A percentile compares a stretch with the other conserved stretches of the same genome.
phyloP scores from a whole-genome alignment of 495 filamentous ascomycete species.

The Lasiosphaeriaceae sp. region DNA sequence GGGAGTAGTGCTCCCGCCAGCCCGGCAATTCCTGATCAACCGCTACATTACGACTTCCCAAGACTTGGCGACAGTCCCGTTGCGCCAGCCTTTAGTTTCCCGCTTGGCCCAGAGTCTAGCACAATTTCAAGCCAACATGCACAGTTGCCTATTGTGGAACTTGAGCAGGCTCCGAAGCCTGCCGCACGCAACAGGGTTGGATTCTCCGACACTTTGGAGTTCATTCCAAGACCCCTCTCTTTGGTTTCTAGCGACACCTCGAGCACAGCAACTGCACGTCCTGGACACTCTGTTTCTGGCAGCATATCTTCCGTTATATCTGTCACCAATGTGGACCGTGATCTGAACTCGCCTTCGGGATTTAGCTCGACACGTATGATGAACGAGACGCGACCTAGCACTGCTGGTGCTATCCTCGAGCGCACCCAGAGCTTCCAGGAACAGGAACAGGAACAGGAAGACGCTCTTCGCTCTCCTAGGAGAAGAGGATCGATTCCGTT shows the following conservation, averaged over 20 bases:
- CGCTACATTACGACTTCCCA: constrained; percentile 37
- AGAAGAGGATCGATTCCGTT: constrained; percentile 50
- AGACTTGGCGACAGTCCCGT: constrained; percentile 10
- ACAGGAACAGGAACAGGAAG: constrained; percentile 17
- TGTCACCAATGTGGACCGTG: constrained; percentile 38
- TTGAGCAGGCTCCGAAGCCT: constrained; percentile 34
- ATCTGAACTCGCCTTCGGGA: constrained; percentile 21
- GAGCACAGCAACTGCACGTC: constrained; percentile 59
- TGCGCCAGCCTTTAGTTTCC: constrained; percentile 8
- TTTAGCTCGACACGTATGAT: constrained; percentile 26
- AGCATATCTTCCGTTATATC: constrained; percentile 62
- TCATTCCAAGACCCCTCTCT: constrained; percentile 68
- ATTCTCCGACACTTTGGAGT: constrained; percentile 60
- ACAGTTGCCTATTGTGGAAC: constrained; percentile 8
- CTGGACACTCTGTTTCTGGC: constrained; percentile 58
- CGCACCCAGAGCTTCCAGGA: constrained; percentile 35
- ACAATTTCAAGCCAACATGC: constrained; percentile 1
- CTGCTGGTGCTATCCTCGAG: constrained; percentile 49
- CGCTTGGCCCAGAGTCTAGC: constrained; percentile 1
- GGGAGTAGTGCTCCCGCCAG: constrained; percentile 65
- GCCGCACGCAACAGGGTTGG: constrained; percentile 49
- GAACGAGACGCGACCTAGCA: constrained; percentile 45
- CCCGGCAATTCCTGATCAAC: constrained; percentile 49
- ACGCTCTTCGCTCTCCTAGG: constrained; percentile 29
- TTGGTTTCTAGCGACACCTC: constrained; percentile 71